phyloP scores from a whole-genome alignment of 768 basidiomycete species.

The Lactifluus echinatus region DNA sequence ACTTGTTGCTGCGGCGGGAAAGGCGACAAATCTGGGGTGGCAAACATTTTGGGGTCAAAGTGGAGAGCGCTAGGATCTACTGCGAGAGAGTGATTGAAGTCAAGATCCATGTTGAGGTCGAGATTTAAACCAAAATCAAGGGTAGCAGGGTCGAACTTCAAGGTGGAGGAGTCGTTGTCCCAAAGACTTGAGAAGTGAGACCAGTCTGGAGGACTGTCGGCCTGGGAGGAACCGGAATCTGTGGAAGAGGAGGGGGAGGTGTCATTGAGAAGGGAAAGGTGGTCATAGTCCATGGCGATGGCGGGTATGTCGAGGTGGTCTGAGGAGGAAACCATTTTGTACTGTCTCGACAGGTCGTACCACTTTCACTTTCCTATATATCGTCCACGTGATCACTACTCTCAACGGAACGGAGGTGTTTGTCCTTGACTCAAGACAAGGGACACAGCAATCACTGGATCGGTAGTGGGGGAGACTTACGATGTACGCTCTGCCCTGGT shows the following conservation, averaged over 20 bases:
- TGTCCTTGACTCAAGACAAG: too few relatives aligned
- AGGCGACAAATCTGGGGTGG: conserved; percentile 10
- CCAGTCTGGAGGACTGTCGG: conserved; percentile 21
- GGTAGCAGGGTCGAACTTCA: conserved; percentile 23
- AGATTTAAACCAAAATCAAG: conserved; percentile 35
- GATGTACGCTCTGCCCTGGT: not conserved
- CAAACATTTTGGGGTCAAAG: conserved; percentile 32
- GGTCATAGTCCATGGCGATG: conserved; percentile 5
- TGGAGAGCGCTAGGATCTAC: conserved; percentile 62
- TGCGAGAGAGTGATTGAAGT: conserved; percentile 48
- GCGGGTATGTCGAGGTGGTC: conserved; percentile 7
- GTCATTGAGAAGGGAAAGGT: conserved; percentile 1
- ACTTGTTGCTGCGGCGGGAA: conserved; percentile 15
- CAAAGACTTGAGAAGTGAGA: conserved; percentile 20
- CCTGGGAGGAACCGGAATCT: conserved; percentile 8
- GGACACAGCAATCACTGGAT: too few relatives aligned
- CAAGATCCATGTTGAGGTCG: conserved; percentile 46
- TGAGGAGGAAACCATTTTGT: not conserved
- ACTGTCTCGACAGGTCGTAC: not conserved
- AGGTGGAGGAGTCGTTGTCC: conserved; percentile 5
- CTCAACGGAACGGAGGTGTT: too few relatives aligned
- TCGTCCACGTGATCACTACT: not conserved
- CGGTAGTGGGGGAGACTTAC: too few relatives aligned
- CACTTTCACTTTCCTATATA: not conserved
- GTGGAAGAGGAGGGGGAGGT: conserved; percentile 8